Conservation (phyloP, 495 filamentous ascomycete species). For the Friedmanniomyces simplex region DNA sequence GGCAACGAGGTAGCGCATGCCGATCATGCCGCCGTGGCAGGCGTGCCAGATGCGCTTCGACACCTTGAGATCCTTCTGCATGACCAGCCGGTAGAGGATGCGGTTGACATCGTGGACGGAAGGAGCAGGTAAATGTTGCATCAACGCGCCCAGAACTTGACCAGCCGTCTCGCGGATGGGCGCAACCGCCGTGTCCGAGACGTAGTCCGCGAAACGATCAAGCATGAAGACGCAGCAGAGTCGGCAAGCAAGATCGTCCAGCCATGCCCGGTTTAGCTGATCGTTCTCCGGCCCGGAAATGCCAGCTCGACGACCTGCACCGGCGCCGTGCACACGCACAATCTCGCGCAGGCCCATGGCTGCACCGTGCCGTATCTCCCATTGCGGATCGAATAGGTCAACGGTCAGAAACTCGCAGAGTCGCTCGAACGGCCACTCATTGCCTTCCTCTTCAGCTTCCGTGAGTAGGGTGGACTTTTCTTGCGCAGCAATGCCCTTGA, state of each 20-base stretch:
- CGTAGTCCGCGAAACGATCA: slow-evolving; percentile 94
- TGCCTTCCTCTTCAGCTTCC: slow-evolving; percentile 63
- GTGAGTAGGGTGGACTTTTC: slow-evolving; percentile 56
- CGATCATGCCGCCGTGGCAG: slow-evolving; percentile 96
- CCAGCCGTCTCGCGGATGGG: slow-evolving; percentile 93
- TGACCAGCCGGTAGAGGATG: slow-evolving; percentile 76
- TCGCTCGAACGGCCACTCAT: slow-evolving; percentile 89
- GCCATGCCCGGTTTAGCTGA: slow-evolving; percentile 65
- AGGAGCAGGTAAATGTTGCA: slow-evolving; percentile 62
- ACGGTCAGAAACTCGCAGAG: slow-evolving; percentile 87
- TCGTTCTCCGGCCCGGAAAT: slow-evolving; percentile 67
- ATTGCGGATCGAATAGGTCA: slow-evolving; percentile 85
- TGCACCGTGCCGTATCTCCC: slow-evolving; percentile 96
- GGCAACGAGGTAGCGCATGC: slow-evolving; percentile 84
- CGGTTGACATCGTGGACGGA: slow-evolving; percentile 73
- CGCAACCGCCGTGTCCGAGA: slow-evolving; percentile 91
- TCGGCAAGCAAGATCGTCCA: slow-evolving; percentile 86
- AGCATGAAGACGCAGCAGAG: slow-evolving; percentile 93
- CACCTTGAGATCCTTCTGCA: slow-evolving; percentile 70
- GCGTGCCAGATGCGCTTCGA: slow-evolving; percentile 70
- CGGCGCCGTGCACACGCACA: slow-evolving; percentile 78
- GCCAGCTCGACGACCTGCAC: slow-evolving; percentile 69
- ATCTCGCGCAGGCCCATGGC: slow-evolving; percentile 92
- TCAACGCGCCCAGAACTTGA: slow-evolving; percentile 82
- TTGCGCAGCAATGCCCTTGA: slow-evolving; percentile 64